Conservation (phyloP, 2,329 filamentous ascomycete genomes). For the Fusarium tjaetaba region DNA sequence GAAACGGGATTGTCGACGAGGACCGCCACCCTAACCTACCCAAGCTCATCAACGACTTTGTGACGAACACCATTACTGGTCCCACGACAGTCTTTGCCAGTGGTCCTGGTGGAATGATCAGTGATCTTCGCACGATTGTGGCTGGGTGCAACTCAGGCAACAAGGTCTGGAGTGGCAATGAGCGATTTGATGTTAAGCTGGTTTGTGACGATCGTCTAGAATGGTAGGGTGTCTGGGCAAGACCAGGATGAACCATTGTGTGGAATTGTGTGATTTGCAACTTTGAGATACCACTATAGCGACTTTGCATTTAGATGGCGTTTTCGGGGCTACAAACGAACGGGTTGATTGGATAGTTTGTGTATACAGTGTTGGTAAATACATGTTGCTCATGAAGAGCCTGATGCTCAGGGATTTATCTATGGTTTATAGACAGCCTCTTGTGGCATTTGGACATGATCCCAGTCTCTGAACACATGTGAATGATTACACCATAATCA, state of each 20-base stretch:
- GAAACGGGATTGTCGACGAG: slow-evolving; percentile 43
- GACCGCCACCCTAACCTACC: slow-evolving; percentile 57
- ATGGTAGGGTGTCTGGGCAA: slow-evolving; percentile 47
- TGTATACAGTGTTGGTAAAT: slow-evolving; percentile 2
- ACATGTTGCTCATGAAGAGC: background rate
- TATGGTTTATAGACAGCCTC: background rate
- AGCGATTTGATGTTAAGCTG: slow-evolving; percentile 64
- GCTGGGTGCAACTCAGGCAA: slow-evolving; percentile 62
- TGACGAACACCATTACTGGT: slow-evolving; percentile 57
- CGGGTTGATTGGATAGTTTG: background rate
- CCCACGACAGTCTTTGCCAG: slow-evolving; percentile 68
- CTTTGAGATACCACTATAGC: slow-evolving; percentile 38
- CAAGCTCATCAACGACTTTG: slow-evolving; percentile 59
- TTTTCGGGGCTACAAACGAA: slow-evolving; percentile 1
- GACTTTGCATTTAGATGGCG: slow-evolving; percentile 24
- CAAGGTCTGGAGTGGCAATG: slow-evolving; percentile 67
- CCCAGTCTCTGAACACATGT: slow-evolving; percentile 6
- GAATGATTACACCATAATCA: background rate
- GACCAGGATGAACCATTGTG: background rate
- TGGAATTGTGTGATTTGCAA: slow-evolving; percentile 16
- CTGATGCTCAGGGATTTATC: background rate
- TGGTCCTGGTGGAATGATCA: slow-evolving; percentile 68
- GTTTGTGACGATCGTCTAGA: slow-evolving; percentile 70
- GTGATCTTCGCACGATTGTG: slow-evolving; percentile 64
- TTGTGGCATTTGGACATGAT: background rate